Evolutionary conservation across 2,329 filamentous ascomycete genomes (phyloP), one percentile per base, ranked within the genome.

Genomic region (Penicillium sp.): DNA sequence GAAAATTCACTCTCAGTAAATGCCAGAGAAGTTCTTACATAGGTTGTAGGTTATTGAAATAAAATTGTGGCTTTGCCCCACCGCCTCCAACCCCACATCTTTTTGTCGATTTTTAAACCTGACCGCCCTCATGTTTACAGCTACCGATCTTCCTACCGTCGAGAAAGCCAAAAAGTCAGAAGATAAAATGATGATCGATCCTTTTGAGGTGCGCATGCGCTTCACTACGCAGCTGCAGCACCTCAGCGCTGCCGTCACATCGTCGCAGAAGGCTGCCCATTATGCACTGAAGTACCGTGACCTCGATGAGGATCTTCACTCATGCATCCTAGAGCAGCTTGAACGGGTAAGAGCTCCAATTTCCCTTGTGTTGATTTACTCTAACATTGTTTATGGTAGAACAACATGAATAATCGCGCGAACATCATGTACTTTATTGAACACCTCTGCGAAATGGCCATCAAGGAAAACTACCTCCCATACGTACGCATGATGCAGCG

Each of bases 381-480:
- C 49, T 57, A 50, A 58, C 35, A 1, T 56, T 35, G 7, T 21
- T 33, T 12, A 13, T 17, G 13, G 15, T 37, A 93, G 85, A 96
- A 91, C 66, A 93, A 90, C 65, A 96, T 99, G 89, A 99, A 99
- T 77, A 96, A 89, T 51, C 85, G 93, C 60, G 95, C 94, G 58
- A 99, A 99, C 73, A 97, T 99, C 74, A 96, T 99, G 89, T 99
- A 96, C 77, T 99, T 99, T 76, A 89, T 99, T 71, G 93, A 97
- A 71, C 89, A 93, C 67, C 90, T 99, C 66, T 90, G 95, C 72
- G 93, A 97, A 72, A 83, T 91, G 77, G 90, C 91, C 23, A 83
- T 86, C 62, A 89, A 87, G 64, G 90, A 91, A 64, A 85, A 86
- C 62, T 87, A 94, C 67, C 78, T 84, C 53, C 88, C 91, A 62